Percentiles rank a stretch among this genome's conserved stretches.
These are phyloP conservation scores for Hibiscus syriacus DNA, from an alignment of 345 rosid genomes.

Conservation along the genomic window DNA sequence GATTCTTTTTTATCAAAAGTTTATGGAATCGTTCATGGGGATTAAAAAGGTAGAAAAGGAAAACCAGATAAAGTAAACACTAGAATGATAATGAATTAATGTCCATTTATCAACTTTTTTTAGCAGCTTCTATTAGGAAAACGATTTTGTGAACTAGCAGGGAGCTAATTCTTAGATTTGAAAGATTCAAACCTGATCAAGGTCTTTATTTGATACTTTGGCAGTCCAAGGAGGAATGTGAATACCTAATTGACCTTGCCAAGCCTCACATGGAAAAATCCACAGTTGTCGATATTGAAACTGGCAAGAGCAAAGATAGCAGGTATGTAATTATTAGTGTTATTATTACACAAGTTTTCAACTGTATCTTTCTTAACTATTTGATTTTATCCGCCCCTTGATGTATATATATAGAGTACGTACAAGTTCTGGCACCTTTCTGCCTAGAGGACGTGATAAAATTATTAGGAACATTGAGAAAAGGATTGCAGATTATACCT, in stretches of 20 bases:
- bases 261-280: constrained; percentile 85
- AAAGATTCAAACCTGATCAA: neutral
- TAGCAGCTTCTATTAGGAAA: neutral
- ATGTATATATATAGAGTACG: constrained; percentile 53
- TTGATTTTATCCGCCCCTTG: neutral
- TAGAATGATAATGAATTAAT: neutral
- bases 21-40: neutral
- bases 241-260: constrained; percentile 65
- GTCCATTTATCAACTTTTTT: neutral
- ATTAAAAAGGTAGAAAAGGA: neutral
- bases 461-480: constrained; percentile 66
- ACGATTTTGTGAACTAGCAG: neutral
- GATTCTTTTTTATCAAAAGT: neutral
- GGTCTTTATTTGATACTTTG: constrained; percentile 4
- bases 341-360: neutral
- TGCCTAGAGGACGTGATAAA: constrained; percentile 72
- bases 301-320: constrained; percentile 88
- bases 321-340: constrained; percentile 34
- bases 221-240: constrained; percentile 76
- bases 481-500: constrained; percentile 79
- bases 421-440: constrained; percentile 88
- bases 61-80: neutral
- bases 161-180: neutral
- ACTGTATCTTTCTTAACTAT: neutral
- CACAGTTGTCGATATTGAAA: constrained; percentile 67